Evolutionary conservation across 139 green algal species (phyloP).

Genomic region (Diplosphaera chodatii): DNA sequence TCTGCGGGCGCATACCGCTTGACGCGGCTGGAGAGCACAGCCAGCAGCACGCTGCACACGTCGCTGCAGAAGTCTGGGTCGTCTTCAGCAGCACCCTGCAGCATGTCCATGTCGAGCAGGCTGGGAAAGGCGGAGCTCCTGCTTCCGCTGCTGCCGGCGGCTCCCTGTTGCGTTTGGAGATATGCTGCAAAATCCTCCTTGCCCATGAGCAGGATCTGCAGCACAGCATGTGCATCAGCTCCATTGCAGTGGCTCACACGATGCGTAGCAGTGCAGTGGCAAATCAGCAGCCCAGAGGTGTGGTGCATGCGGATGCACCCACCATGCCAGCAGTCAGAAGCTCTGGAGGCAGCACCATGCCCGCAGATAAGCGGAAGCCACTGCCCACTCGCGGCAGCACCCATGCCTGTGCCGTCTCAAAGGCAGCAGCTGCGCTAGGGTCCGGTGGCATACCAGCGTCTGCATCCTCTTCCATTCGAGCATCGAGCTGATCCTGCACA

Average conservation of each 20-base stretch:
- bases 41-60: not conserved
- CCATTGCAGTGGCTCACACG: too few relatives aligned
- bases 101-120: not conserved
- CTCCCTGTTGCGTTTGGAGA: too few relatives aligned
- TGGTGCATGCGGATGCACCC: too few relatives aligned
- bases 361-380: not conserved
- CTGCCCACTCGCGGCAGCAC: not conserved
- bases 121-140: not conserved
- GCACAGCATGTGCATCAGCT: not conserved
- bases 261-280: too few relatives aligned
- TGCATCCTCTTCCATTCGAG: not conserved
- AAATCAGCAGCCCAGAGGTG: too few relatives aligned
- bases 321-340: not conserved
- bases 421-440: not conserved
- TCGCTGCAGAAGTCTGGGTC: not conserved
- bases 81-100: not conserved
- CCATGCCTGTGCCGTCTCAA: not conserved
- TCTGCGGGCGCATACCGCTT: not conserved
- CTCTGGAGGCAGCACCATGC: not conserved
- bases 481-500: not conserved
- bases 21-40: not conserved
- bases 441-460: not conserved
- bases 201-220: not conserved
- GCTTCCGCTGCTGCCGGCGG: too few relatives aligned
- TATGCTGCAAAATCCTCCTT: not conserved